Evolutionary conservation across 139 green algal genomes (phyloP).

Genomic region (Parachlorella kessleri): DNA sequence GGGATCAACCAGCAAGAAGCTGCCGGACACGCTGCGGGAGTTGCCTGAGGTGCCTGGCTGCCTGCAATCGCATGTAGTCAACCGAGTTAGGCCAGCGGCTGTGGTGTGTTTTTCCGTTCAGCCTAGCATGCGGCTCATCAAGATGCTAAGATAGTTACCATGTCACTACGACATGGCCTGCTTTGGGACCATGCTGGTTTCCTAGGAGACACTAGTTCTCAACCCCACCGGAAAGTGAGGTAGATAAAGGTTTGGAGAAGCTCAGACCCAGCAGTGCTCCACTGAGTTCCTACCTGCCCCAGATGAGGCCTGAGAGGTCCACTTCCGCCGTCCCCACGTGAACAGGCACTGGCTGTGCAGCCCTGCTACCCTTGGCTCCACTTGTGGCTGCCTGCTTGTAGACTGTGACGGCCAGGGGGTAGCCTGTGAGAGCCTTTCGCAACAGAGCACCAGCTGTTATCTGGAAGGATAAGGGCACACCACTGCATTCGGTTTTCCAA

Average conservation of each 20-base stretch:
- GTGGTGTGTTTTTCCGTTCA: too few relatives aligned
- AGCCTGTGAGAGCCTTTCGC: constrained; percentile 3
- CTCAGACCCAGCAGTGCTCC: too few relatives aligned
- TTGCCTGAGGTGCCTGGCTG: background rate
- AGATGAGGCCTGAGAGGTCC: constrained; percentile 26
- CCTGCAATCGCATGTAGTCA: background rate
- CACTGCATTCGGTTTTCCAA: background rate
- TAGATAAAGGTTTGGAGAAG: too few relatives aligned
- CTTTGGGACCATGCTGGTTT: too few relatives aligned
- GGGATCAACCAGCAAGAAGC: constrained; percentile 27
- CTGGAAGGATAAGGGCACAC: background rate
- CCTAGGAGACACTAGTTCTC: too few relatives aligned
- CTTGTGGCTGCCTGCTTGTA: background rate
- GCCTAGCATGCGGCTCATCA: too few relatives aligned
- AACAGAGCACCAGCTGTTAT: constrained; percentile 16
- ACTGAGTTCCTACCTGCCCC: background rate
- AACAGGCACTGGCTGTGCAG: background rate
- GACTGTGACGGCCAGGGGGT: constrained; percentile 16
- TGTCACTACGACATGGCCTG: too few relatives aligned
- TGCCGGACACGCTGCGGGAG: constrained; percentile 30
- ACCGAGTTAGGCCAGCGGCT: too few relatives aligned
- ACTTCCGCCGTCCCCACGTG: constrained; percentile 23
- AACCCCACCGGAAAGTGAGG: too few relatives aligned
- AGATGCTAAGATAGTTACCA: too few relatives aligned
- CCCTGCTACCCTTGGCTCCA: background rate